Conservation (phyloP, 768 basidiomycete genomes). For the Russula earlei region DNA sequence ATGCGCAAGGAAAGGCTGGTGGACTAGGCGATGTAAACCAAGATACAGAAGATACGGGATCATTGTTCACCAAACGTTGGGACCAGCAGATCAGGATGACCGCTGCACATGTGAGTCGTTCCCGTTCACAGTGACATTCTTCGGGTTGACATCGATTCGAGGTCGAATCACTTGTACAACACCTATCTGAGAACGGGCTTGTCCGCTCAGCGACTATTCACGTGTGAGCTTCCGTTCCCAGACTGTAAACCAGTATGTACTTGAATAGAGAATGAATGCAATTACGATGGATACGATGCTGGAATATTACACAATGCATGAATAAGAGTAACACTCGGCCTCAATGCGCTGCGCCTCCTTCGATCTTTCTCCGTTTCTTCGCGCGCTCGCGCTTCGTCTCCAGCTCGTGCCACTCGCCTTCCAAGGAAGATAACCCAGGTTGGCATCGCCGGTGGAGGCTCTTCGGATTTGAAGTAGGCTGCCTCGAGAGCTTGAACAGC, state of each 20-base stretch:
- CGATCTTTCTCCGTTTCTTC: slow-evolving; percentile 65
- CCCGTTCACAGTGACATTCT: slow-evolving; percentile 1
- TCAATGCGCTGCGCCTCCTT: slow-evolving; percentile 23
- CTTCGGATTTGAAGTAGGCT: slow-evolving; percentile 78
- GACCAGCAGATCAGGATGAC: slow-evolving; percentile 87
- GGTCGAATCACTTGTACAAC: slow-evolving; percentile 85
- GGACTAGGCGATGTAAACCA: slow-evolving; percentile 84
- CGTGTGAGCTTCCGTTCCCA: not conserved
- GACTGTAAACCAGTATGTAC: slow-evolving; percentile 8
- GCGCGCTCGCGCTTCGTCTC: slow-evolving; percentile 90
- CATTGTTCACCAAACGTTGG: slow-evolving; percentile 91
- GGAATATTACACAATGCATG: slow-evolving; percentile 25
- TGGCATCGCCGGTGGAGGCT: slow-evolving; percentile 65
- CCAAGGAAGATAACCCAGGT: slow-evolving; percentile 69
- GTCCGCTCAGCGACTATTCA: slow-evolving; percentile 31
- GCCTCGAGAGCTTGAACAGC: slow-evolving; percentile 74
- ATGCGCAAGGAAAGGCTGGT: slow-evolving; percentile 89
- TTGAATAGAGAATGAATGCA: slow-evolving; percentile 13
- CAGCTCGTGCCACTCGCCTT: slow-evolving; percentile 97
- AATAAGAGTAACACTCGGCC: slow-evolving; percentile 17
- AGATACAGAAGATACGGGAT: slow-evolving; percentile 79
- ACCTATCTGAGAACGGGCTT: slow-evolving; percentile 64
- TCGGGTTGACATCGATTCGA: slow-evolving; percentile 24
- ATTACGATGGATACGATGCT: slow-evolving; percentile 15
- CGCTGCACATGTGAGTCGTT: slow-evolving; percentile 63